These are phyloP conservation scores for Cyclotella distinguenda DNA, from an alignment of 108 stramenopile species.

Conservation along the genomic window DNA sequence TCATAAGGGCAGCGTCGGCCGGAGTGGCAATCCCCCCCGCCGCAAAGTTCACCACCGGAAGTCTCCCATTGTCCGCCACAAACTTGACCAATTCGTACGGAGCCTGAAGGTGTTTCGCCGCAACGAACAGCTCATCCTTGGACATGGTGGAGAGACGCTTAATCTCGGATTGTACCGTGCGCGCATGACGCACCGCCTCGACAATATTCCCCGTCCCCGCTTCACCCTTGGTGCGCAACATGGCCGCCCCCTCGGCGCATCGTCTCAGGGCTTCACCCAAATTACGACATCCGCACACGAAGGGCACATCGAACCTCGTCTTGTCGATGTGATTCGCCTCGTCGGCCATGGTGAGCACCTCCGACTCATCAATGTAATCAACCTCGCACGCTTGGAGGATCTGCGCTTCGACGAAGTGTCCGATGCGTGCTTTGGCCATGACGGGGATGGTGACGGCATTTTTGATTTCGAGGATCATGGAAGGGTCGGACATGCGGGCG, in stretches of 20 bases:
- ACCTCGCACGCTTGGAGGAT: constrained; percentile 97
- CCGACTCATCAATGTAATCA: constrained; percentile 98
- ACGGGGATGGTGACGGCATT: constrained; percentile 99
- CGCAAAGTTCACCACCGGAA: constrained; percentile 99
- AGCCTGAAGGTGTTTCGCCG: constrained; percentile 94
- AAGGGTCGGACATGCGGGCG: constrained; percentile 97
- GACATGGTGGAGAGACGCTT: constrained; percentile 80
- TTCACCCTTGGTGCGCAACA: constrained; percentile 99
- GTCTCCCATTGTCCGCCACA: constrained; percentile 87
- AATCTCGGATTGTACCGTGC: constrained; percentile 90
- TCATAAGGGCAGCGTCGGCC: constrained; percentile 99
- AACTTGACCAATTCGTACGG: constrained; percentile 93
- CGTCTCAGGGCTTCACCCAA: constrained; percentile 97
- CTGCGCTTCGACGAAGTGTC: constrained; percentile 99
- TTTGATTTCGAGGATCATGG: constrained; percentile 97
- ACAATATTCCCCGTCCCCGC: constrained; percentile 99
- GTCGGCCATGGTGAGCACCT: constrained; percentile 99
- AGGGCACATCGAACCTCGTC: constrained; percentile 94
- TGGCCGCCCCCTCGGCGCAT: constrained; percentile 96
- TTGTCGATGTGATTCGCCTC: constrained; percentile 99
- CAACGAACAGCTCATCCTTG: constrained; percentile 97
- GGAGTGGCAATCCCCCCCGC: constrained; percentile 99
- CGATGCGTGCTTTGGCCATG: constrained; percentile 99
- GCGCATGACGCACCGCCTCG: constrained; percentile 96
- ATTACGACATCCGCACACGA: constrained; percentile 99